A percentile compares a stretch with the other conserved stretches of the same genome.
Evolutionary conservation across 179 eudicot genomes (phyloP).

Genomic region (Nepenthes alata): DNA sequence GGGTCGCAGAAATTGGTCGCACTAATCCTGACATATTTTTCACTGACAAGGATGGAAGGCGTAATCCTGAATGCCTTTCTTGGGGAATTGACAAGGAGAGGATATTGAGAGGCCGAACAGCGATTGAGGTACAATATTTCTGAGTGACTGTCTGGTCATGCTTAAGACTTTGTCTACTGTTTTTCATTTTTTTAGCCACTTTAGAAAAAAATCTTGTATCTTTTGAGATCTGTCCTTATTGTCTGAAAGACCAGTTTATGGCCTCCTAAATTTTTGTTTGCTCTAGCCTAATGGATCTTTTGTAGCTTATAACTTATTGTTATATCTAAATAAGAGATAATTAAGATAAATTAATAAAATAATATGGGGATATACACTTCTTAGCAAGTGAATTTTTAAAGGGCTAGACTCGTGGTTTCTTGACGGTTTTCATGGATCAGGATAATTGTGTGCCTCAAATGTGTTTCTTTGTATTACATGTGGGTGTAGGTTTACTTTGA

Average conservation of each 20-base stretch:
- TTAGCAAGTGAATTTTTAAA: not conserved
- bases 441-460: no score
- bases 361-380: no score
- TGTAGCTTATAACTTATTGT: not conserved
- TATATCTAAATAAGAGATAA: no score
- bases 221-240: no score
- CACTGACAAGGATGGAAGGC: slow-evolving; percentile 87
- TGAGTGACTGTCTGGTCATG: not conserved
- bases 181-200: not conserved
- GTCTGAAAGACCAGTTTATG: no score
- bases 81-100: slow-evolving; percentile 97
- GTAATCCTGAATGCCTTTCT: slow-evolving; percentile 87
- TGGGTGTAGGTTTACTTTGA: slow-evolving; percentile 79
- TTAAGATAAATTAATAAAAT: no score
- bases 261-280: no score
- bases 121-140: slow-evolving; percentile 56
- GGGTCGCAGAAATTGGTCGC: slow-evolving; percentile 88
- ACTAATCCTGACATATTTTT: slow-evolving; percentile 82
- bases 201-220: no score
- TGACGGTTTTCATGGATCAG: not conserved
- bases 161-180: not conserved
- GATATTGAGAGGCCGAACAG: slow-evolving; percentile 84
- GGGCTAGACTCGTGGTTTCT: not conserved
- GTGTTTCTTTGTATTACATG: not conserved
- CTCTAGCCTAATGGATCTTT: not conserved